These are phyloP conservation scores for Diutina mesorugosa DNA, from an alignment of 1,139 yeast genomes.

Conservation along the genomic window DNA sequence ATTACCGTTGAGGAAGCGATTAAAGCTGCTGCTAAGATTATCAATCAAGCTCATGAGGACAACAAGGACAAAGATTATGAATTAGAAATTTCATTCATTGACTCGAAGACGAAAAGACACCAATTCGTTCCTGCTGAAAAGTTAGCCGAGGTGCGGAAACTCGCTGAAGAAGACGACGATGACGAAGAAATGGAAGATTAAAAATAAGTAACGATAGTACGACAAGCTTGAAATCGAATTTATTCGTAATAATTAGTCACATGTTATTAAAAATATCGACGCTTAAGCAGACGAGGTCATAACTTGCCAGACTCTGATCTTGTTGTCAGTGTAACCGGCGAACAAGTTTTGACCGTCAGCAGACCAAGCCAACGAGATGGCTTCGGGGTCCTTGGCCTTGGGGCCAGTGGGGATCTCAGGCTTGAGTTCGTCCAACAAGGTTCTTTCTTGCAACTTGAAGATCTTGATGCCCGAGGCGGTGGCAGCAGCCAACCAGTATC, in stretches of 20 bases:
- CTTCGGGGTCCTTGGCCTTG: constrained; percentile 96
- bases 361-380: constrained; percentile 98
- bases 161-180: constrained; percentile 62
- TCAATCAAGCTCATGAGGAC: constrained; percentile 91
- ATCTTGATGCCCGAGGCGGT: constrained; percentile 96
- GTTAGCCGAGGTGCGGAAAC: constrained; percentile 68
- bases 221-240: not conserved
- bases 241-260: not conserved
- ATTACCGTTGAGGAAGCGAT: constrained; percentile 73
- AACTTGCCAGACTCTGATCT: constrained; percentile 99
- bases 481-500: constrained; percentile 99
- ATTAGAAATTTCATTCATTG: constrained; percentile 67
- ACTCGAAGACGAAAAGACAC: constrained; percentile 68
- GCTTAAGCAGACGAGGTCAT: constrained; percentile 71
- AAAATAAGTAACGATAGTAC: not conserved
- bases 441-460: constrained; percentile 95
- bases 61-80: constrained; percentile 96
- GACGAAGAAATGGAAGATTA: constrained; percentile 56
- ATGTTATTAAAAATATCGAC: not conserved
- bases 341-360: constrained; percentile 99
- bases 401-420: constrained; percentile 91
- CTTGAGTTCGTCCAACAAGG: constrained; percentile 93
- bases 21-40: constrained; percentile 86
- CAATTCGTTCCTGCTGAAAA: constrained; percentile 67
- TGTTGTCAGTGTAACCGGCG: constrained; percentile 99